Conservation (phyloP, 495 filamentous ascomycete genomes). For the Astrothelium subdiscretum region DNA sequence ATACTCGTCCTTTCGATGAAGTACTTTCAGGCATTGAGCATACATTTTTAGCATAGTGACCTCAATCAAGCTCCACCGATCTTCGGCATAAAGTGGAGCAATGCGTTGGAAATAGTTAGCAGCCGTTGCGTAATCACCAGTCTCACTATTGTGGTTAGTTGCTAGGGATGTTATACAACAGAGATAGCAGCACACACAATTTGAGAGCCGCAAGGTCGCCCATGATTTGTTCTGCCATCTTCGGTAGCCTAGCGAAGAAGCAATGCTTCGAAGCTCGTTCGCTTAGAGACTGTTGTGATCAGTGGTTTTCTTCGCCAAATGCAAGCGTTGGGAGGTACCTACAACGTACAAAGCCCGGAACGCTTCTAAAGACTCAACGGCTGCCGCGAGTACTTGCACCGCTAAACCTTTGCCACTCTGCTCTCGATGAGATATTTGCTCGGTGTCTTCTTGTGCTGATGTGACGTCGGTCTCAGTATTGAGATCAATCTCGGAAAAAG, state of each 20-base stretch:
- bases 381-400: neutral
- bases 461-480: conserved; percentile 6
- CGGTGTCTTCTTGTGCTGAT: neutral
- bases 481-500: conserved; percentile 10
- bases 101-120: conserved; percentile 71
- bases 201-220: conserved; percentile 80
- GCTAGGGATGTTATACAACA: neutral
- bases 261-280: conserved; percentile 43
- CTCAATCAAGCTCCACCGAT: conserved; percentile 70
- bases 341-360: conserved; percentile 14
- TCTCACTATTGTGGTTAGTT: conserved; percentile 31
- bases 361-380: conserved; percentile 5
- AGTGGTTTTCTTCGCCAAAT: neutral
- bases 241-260: conserved; percentile 58
- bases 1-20: conserved; percentile 68
- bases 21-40: conserved; percentile 67
- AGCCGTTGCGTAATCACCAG: conserved; percentile 60
- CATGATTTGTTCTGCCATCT: conserved; percentile 64
- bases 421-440: neutral
- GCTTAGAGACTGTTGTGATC: conserved; percentile 22
- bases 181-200: conserved; percentile 40
- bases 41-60: conserved; percentile 76
- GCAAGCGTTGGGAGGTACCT: neutral
- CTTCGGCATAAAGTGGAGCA: conserved; percentile 69
- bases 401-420: neutral